Base-by-base conservation (phyloP, 495 filamentous ascomycete genomes). In the Penicillium odoratum region DNA sequence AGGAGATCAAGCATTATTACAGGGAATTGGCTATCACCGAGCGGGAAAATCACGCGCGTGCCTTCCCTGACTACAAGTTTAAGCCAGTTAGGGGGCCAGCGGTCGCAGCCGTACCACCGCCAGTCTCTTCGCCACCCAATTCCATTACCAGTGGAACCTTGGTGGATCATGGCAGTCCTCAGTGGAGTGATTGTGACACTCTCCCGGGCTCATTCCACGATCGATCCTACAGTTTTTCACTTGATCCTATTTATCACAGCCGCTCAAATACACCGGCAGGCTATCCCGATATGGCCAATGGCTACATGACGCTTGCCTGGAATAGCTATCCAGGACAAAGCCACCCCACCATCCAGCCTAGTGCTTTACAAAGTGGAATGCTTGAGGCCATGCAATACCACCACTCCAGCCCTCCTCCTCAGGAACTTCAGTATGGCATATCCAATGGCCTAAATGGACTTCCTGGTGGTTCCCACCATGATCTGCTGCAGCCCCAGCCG, bases 21-120 rank as follows among this genome's bases (percentile, higher is more conserved):
- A 90, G 92, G 68, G 76, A 83, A 4, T 86, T 89, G 69, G 90
- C 93, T 4, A 85, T 83, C 65, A 80, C 91, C 28, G 94, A 98
- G 74, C 84, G 93, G 21, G 78, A 83, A 33, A 97, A 95, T 70
- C 94, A 98, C 66, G 85, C 89, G 48, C 80, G 82, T 44, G 90
- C 93, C 10, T 91, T 95, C 65, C 94, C 94, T 1, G 87, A 88
- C 31, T 98, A 98, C 78, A 98, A 97, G 71, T 98, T 98, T 74
- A 87, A 91, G 38, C 94, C 94, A 3, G 81, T 86, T 50, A 97
- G 96, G 71, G 77, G 86, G 54, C 51, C 85, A 81, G 61, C 42
- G 68, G 65, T 64, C 59, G 33, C 70, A 65, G 38, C 68, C 72
- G 46, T 80, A 74, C 40, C 76, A 69, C 45, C 38, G 0, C 25